Base-by-base conservation (phyloP, 257 asterid species). In the Haberlea rhodopensis region DNA sequence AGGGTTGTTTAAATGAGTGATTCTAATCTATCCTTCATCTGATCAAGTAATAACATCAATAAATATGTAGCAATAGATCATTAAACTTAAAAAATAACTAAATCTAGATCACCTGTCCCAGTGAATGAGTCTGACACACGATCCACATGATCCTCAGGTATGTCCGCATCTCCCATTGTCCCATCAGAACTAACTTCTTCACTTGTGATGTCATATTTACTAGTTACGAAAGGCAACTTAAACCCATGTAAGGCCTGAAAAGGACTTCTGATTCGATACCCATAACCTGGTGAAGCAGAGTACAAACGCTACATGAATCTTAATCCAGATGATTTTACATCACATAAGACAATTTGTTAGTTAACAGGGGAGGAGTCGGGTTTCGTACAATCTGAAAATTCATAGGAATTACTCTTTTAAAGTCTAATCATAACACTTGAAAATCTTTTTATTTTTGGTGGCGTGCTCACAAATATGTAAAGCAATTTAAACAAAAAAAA, bases 201-300 rank as follows among this genome's bases (percentile, higher is more conserved):
- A 58, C 65, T 74, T 60, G 31, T 71, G 52, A 6, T 15, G 16
- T 24, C 78, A 46, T 73, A 67, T 46, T 60, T 71, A 46, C 76
- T 67, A 25, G 67, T 75, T 65, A 16, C 71, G 57, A 63, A 62
- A 27, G 83, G 73, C 57, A 26, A 60, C 2, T 73, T 58, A 57
- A 34, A 60, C 29, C 73, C 84, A 71, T 64, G 80, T 21, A 69
- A 48, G 34, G 46, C 72, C 75, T 49, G 69, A 55, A 74, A 64
- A 1, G 81, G 75, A 73, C 69, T 76, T 61, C 66, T 63, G 29
- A 80, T 23, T 64, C 65, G 82, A 65, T 77, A 43, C 45, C 73
- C 73, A 63, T 67, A 73, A 51, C 94, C 95, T 91, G 61, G 80
- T 23, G 28, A 62, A 52, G 49, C 64, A 76, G 65, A 32, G 57